phyloP scores from a whole-genome alignment of 352 stramenopile genomes.

The Pythium aristosporum region DNA sequence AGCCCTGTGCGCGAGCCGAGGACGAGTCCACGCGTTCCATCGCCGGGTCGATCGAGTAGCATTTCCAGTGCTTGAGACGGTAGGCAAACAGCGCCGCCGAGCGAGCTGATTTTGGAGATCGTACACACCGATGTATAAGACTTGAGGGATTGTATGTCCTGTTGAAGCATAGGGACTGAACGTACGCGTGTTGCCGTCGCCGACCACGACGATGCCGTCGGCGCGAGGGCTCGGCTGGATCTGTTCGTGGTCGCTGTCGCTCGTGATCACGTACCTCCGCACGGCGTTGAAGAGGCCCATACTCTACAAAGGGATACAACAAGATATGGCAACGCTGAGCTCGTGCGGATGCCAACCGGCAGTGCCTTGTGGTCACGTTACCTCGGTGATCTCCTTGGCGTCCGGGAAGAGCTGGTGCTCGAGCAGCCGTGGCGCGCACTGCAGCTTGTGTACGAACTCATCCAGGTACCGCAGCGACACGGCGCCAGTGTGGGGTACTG shows the following conservation, averaged over 20 bases:
- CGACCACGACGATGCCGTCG: slow-evolving; percentile 79
- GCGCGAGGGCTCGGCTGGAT: neutral
- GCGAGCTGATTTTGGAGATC: slow-evolving; percentile 34
- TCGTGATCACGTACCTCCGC: slow-evolving; percentile 50
- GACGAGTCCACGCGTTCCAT: slow-evolving; percentile 38
- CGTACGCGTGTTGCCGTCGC: slow-evolving; percentile 78
- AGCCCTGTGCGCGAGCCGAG: slow-evolving; percentile 42
- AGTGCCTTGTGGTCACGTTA: slow-evolving; percentile 9
- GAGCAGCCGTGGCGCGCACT: slow-evolving; percentile 66
- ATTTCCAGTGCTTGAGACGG: slow-evolving; percentile 68
- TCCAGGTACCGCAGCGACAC: slow-evolving; percentile 81
- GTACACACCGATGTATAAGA: neutral
- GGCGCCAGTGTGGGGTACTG: slow-evolving; percentile 8
- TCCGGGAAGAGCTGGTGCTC: slow-evolving; percentile 76
- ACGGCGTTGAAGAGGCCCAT: slow-evolving; percentile 86
- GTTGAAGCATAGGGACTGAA: neutral
- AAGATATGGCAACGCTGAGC: too few species aligned
- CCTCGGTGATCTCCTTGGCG: slow-evolving; percentile 83
- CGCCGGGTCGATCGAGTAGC: slow-evolving; percentile 75
- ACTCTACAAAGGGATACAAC: slow-evolving; percentile 36
- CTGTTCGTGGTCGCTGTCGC: slow-evolving; percentile 22
- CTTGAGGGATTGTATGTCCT: neutral
- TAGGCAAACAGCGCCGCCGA: slow-evolving; percentile 80
- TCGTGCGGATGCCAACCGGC: too few species aligned
- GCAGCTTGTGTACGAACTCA: slow-evolving; percentile 80